Evolutionary conservation across 176 grass and related monocot species (phyloP).

Genomic region (Carex kokanica): DNA sequence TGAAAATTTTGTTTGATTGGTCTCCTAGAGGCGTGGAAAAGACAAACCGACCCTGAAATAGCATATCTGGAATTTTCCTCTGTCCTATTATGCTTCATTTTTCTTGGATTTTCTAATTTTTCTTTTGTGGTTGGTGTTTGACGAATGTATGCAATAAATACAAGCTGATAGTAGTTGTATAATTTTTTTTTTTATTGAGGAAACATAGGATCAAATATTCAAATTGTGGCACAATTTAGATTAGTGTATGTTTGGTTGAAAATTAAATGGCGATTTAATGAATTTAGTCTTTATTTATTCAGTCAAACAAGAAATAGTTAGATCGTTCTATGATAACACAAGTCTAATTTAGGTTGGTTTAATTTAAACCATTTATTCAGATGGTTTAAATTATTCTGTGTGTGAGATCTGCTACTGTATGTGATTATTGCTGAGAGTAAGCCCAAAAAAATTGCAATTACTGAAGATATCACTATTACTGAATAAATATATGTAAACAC

Average conservation of each 20-base stretch:
- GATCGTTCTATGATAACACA: too few relatives aligned
- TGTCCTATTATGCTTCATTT: neutral
- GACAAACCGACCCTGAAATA: neutral
- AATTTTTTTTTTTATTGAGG: neutral
- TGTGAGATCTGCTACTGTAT: too few relatives aligned
- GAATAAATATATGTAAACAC: too few relatives aligned
- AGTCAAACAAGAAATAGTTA: too few relatives aligned
- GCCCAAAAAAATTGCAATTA: too few relatives aligned
- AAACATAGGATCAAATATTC: neutral
- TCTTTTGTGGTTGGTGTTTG: neutral
- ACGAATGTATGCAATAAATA: neutral
- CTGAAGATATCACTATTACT: too few relatives aligned
- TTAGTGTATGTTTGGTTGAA: neutral
- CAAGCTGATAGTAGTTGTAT: neutral
- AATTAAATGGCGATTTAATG: too few relatives aligned
- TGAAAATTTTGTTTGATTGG: neutral
- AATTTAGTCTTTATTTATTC: too few relatives aligned
- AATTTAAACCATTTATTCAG: too few relatives aligned
- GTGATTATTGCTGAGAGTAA: too few relatives aligned
- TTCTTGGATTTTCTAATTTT: neutral
- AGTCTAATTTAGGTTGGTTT: too few relatives aligned
- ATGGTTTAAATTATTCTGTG: too few relatives aligned
- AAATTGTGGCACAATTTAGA: neutral
- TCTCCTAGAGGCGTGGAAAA: neutral
- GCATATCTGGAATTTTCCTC: neutral